Evolutionary conservation across 108 stramenopile genomes (phyloP), one percentile per base, ranked within the genome.

Genomic region (Mediolabrus comicus): DNA sequence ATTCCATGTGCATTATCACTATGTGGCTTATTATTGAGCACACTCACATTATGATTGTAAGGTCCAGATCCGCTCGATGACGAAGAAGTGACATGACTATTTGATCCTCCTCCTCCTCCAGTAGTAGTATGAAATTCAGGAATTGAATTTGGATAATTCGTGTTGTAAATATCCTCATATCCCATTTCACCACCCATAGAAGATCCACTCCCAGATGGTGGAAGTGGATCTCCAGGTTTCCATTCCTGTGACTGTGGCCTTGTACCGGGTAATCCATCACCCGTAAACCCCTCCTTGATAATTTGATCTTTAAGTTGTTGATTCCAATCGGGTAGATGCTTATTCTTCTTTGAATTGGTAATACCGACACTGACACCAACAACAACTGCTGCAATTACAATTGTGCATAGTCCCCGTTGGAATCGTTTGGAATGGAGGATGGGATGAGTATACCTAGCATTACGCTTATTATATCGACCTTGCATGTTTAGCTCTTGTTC

Each of bases 321-420:
- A 24, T 72, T 62, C 60, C 59, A 62, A 33, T 72, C 60, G 2
- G 59, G 60, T 16, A 72, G 31, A 1, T 10, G 25, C 4, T 26
- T 13, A n/a, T 38, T 27, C 53, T 43, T 62, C n/a, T 55, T 62
- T 53, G 53, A 54, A 25, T 32, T 53, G 14, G 53, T 13, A 39
- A 72, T 29, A 3, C 29, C 53, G 3, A 62, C 62, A 29, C 71
- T 72, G 11, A 62, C 29, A 3, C 53, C 61, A 29, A 62, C 38
- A 1, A 72, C 27, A 1, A 55, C 7, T 11, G 28, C n/a, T 4
- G 62, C 38, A 7, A 38, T 29, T 12, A 39, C 31, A 7, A 62
- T 17, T 61, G 39, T 54, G 25, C 27, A 22, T 6, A 62, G 6
- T 1, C 60, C 71, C 8, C 61, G 51, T 55, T 41, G 53, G 61